Percentiles rank a stretch among this genome's conserved stretches.
phyloP scores from a whole-genome alignment of 805 yeast genomes.

The Saturnispora hagleri region DNA sequence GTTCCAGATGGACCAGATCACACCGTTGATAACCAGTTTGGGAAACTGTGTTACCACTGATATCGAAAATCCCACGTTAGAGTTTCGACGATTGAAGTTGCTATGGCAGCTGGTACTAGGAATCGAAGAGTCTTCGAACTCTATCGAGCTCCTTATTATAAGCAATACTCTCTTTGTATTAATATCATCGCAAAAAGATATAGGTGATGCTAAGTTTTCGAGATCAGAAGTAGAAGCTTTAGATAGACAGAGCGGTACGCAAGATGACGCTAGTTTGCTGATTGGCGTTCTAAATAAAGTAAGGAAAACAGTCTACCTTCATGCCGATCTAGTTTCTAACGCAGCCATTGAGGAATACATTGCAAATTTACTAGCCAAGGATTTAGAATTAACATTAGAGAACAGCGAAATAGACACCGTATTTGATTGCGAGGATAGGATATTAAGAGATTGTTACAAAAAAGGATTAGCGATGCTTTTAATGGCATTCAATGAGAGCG shows the following conservation, averaged over 20 bases:
- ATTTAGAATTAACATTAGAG: not conserved
- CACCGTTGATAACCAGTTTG: slow-evolving; percentile 2
- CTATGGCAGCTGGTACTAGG: slow-evolving; percentile 6
- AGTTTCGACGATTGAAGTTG: slow-evolving; percentile 2
- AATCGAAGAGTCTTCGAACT: not conserved
- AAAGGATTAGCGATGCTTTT: not conserved
- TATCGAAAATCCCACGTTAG: not conserved
- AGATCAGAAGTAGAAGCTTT: not conserved
- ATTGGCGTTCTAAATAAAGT: slow-evolving; percentile 8
- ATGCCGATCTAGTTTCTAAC: not conserved
- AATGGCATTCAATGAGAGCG: slow-evolving; percentile 1
- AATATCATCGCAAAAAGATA: not conserved
- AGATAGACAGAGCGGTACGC: not conserved
- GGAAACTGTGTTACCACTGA: not conserved
- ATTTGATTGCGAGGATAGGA: not conserved
- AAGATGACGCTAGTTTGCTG: slow-evolving; percentile 4
- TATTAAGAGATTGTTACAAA: not conserved
- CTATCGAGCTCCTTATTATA: not conserved
- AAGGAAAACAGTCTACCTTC: slow-evolving; percentile 4
- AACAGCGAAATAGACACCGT: not conserved
- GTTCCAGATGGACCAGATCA: not conserved
- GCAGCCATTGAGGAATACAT: not conserved
- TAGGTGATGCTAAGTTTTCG: not conserved
- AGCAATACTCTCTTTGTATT: not conserved
- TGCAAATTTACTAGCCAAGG: not conserved